A percentile compares a stretch with the other conserved stretches of the same genome.
Evolutionary conservation across 805 yeast species (phyloP).

Genomic region (Kazachstania kunashirensis): DNA sequence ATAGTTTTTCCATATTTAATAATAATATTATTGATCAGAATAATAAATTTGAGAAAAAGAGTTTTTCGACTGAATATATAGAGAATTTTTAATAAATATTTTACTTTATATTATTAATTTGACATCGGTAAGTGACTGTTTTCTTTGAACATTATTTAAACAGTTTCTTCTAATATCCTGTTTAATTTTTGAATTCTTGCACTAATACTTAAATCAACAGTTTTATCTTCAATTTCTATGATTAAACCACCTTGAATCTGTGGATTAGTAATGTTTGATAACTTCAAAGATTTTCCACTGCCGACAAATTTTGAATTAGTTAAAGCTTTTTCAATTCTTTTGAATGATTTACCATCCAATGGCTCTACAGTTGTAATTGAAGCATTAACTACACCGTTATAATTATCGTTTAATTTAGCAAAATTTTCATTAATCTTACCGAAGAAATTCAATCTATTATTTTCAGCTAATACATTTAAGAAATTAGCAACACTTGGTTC

Average conservation of each 20-base stretch:
- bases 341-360: constrained; percentile 70
- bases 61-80: too few relatives aligned
- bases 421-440: constrained; percentile 59
- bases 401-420: constrained; percentile 71
- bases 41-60: too few relatives aligned
- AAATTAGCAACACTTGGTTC: constrained; percentile 63
- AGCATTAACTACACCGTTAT: constrained; percentile 88
- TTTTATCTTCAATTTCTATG: constrained; percentile 93
- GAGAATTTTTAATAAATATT: too few relatives aligned
- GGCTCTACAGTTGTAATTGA: constrained; percentile 80
- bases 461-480: constrained; percentile 78
- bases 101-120: too few relatives aligned
- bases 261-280: constrained; percentile 75
- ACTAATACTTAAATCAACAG: constrained; percentile 86
- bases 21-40: too few relatives aligned
- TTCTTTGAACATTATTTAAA: constrained; percentile 47
- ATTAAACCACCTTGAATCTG: constrained; percentile 92
- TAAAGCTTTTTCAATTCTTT: constrained; percentile 70
- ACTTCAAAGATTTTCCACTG: constrained; percentile 72
- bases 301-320: constrained; percentile 75
- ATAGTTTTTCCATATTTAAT: too few relatives aligned
- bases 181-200: constrained; percentile 81
- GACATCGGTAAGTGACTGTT: too few relatives aligned
- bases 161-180: constrained; percentile 76
- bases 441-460: constrained; percentile 80